Conservation (phyloP, 2,329 filamentous ascomycete species). For the Paecilomyces niveus region DNA sequence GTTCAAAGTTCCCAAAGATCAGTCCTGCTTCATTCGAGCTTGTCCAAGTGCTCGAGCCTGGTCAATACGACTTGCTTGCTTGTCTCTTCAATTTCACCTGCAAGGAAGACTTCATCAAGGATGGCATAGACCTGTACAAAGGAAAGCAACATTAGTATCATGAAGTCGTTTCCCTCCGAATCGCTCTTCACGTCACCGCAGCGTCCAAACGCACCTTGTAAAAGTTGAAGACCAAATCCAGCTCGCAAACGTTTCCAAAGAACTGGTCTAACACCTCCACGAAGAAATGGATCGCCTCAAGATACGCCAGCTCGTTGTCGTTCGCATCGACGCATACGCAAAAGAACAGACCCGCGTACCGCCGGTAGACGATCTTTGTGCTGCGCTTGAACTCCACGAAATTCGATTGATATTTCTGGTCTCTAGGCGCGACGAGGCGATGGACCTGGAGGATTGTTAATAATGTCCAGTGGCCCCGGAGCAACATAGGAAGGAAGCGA, state of each 20-base stretch:
- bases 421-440: conserved; percentile 91
- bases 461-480: conserved; percentile 1
- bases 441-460: conserved; percentile 58
- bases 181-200: not conserved
- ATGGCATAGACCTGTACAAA: conserved; percentile 77
- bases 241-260: conserved; percentile 97
- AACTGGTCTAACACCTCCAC: conserved; percentile 98
- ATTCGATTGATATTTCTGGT: conserved; percentile 99
- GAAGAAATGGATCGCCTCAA: conserved; percentile 99
- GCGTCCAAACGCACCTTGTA: conserved; percentile 49
- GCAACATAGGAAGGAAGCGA: not conserved
- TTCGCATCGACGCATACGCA: conserved; percentile 98
- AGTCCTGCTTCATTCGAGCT: conserved; percentile 62
- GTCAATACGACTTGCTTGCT: conserved; percentile 97
- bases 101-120: conserved; percentile 94
- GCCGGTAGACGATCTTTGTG: conserved; percentile 93
- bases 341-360: conserved; percentile 97
- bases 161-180: not conserved
- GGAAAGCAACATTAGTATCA: conserved; percentile 2
- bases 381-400: conserved; percentile 73
- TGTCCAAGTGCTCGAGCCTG: conserved; percentile 88
- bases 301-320: conserved; percentile 93
- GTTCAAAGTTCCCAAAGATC: not conserved
- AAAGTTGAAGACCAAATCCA: conserved; percentile 76
- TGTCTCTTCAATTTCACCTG: conserved; percentile 97